Base-by-base conservation (phyloP, 768 basidiomycete species). In the Lentinula boryana region DNA sequence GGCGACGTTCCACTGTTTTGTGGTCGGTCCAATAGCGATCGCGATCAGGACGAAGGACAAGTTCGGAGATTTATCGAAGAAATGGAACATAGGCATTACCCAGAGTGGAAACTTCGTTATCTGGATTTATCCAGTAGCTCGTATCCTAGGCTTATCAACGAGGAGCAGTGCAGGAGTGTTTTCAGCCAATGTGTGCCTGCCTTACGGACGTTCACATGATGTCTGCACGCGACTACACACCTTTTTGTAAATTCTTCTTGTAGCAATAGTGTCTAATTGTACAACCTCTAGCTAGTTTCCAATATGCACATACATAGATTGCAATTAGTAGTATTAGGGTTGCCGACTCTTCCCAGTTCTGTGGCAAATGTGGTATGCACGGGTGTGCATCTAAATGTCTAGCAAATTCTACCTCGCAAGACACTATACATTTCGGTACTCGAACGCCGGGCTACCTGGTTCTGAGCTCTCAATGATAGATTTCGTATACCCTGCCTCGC, bases 401-500 rank as follows among this genome's bases (percentile, higher is more conserved):
- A 49, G 36, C 16, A 21, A n/a, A 49, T 27, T 18, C 41, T 43
- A 43, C 41, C 5, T 1, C 16, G 16, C 12, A 27, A 49, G 5
- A 7, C 16, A 16, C 21, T 73, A 76, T 15, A 89, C 85, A 72
- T 96, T 97, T 70, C 85, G 84, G 73, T 94, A 96, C 68, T 94
- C 89, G 67, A 95, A 90, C 4, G 87, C 88, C 50, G 95, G 95
- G 38, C 76, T 80, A 9, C 91, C 93, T 36, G 95, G 95, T 74
- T 95, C 93, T 10, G 93, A 90, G n/a, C 76, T 76, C 60, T 94
- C 93, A 48, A 95, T 86, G 65, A 93, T 87, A 60, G 69, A 76
- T 67, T 81, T 80, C 15, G 81, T 84, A 71, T 84, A 92, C 0
- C 88, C 88, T 2, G 75, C 72, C 59, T 80, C 76, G 13, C 75